Evolutionary conservation across 2,329 filamentous ascomycete species (phyloP), one percentile per base, ranked within the genome.

Genomic region (Hypocreales sp.): DNA sequence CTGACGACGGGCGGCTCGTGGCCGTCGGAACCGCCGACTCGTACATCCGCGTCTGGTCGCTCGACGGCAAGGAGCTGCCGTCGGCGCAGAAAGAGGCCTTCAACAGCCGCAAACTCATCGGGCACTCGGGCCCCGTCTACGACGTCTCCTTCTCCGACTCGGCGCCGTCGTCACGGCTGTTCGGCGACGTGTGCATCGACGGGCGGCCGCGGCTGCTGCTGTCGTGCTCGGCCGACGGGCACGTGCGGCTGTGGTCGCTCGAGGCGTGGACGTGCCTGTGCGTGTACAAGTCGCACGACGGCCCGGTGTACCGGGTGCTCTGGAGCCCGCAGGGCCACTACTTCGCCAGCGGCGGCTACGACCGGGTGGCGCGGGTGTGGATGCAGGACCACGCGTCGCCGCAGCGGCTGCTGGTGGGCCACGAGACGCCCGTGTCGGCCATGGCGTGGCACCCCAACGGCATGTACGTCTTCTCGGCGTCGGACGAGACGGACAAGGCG

Each of bases 321-420:
- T 98, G 87, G 80, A 79, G 83, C 4, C 90, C 90, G 0, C 86
- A 84, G 31, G 90, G 90, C 1, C 86, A 95, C 53, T 98, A 98
- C 56, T 98, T 98, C 46, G 65, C 81, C 20, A 86, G 79, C 6
- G 79, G 73, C 20, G 83, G 82, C 7, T 82, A 83, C 51, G 90
- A 98, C 52, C 84, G 83, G 51, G 92, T 81, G 2, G 81, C 84
- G 7, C 76, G 90, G 11, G 61, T 95, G 9, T 98, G 87, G 81
- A 78, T 78, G 35, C 92, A 92, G 35, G 86, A 94, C 45, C 81
- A 92, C 38, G 86, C 92, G 23, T 84, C 84, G 15, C 80, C 84
- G 8, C 72, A 90, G 35, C 77, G 90, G 23, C 69, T 95, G 26
- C 76, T 94, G 35, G 81, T 87, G 3, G 90, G 90, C 1, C 90